These are phyloP conservation scores for Barnettozyma vustinii DNA, from an alignment of 805 yeast species.

Conservation along the genomic window DNA sequence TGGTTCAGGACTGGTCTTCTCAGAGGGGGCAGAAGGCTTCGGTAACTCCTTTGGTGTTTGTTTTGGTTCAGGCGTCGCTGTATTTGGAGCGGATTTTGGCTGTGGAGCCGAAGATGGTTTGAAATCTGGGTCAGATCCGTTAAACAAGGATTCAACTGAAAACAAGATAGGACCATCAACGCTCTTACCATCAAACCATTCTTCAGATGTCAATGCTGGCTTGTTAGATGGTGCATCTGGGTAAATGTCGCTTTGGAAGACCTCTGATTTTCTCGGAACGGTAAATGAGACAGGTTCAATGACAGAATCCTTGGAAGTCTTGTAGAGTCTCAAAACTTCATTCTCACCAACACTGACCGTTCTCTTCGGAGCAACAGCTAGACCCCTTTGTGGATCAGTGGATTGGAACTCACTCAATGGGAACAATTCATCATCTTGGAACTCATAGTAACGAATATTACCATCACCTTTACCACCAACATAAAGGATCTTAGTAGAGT, in stretches of 20 bases:
- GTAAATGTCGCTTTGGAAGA: slow-evolving; percentile 87
- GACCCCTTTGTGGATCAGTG: slow-evolving; percentile 92
- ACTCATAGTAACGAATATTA: slow-evolving; percentile 90
- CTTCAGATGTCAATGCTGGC: slow-evolving; percentile 75
- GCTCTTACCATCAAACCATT: slow-evolving; percentile 74
- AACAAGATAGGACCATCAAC: slow-evolving; percentile 80
- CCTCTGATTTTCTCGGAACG: slow-evolving; percentile 92
- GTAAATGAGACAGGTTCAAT: slow-evolving; percentile 90
- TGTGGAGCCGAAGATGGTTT: slow-evolving; percentile 25
- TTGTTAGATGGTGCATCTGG: slow-evolving; percentile 82
- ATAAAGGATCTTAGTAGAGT: slow-evolving; percentile 70
- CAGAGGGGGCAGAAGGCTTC: slow-evolving; percentile 10
- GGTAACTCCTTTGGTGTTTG: slow-evolving; percentile 1
- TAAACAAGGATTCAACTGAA: slow-evolving; percentile 70
- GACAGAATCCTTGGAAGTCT: slow-evolving; percentile 77
- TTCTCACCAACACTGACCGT: slow-evolving; percentile 74
- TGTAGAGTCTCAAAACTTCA: slow-evolving; percentile 77
- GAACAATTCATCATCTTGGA: slow-evolving; percentile 73
- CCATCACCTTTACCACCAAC: slow-evolving; percentile 98
- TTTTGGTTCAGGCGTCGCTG: slow-evolving; percentile 15
- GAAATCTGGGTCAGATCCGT: slow-evolving; percentile 58
- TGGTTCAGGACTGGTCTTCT: slow-evolving; percentile 13
- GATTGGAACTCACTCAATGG: slow-evolving; percentile 88
- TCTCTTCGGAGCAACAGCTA: slow-evolving; percentile 84
- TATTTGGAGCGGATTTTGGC: slow-evolving; percentile 24